Evolutionary conservation across 768 basidiomycete genomes (phyloP).

Genomic region (Agrocybe praecox): DNA sequence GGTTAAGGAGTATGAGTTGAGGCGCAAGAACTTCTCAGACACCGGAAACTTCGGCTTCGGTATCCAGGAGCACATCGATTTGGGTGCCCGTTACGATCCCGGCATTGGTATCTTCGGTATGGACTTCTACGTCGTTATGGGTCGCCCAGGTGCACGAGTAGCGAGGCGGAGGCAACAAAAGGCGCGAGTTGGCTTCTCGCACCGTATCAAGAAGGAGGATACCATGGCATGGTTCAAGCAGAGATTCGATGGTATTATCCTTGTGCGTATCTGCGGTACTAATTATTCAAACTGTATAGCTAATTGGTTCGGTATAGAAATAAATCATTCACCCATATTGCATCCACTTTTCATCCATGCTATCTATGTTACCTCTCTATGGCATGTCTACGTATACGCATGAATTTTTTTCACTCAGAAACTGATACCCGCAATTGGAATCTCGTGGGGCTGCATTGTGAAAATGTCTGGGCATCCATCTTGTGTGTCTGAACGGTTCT

Average conservation of each 20-base stretch:
- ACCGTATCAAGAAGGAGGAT: slow-evolving; percentile 95
- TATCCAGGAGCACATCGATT: slow-evolving; percentile 98
- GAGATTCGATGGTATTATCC: slow-evolving; percentile 96
- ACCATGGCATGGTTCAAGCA: slow-evolving; percentile 99
- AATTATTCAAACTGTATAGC: slow-evolving; percentile 2
- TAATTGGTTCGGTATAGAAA: slow-evolving; percentile 28
- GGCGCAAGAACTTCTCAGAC: slow-evolving; percentile 96
- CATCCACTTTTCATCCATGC: slow-evolving; percentile 24
- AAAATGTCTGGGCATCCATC: neutral
- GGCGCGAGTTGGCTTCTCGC: slow-evolving; percentile 82
- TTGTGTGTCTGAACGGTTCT: no score
- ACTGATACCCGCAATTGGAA: neutral
- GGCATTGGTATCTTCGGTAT: slow-evolving; percentile 99
- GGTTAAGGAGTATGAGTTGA: slow-evolving; percentile 99
- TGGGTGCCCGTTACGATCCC: slow-evolving; percentile 98
- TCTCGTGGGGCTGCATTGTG: neutral
- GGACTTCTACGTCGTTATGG: slow-evolving; percentile 99
- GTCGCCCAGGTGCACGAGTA: slow-evolving; percentile 90
- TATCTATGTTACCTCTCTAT: slow-evolving; percentile 30
- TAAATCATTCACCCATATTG: slow-evolving; percentile 26
- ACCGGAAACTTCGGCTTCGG: slow-evolving; percentile 99
- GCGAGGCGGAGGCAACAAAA: slow-evolving; percentile 89
- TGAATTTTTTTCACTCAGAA: slow-evolving; percentile 24
- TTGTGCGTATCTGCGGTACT: slow-evolving; percentile 51
- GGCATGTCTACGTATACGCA: slow-evolving; percentile 33